Evolutionary conservation across 768 basidiomycete species (phyloP), one percentile per base, ranked within the genome.

Genomic region (Leccinum ochraceum): DNA sequence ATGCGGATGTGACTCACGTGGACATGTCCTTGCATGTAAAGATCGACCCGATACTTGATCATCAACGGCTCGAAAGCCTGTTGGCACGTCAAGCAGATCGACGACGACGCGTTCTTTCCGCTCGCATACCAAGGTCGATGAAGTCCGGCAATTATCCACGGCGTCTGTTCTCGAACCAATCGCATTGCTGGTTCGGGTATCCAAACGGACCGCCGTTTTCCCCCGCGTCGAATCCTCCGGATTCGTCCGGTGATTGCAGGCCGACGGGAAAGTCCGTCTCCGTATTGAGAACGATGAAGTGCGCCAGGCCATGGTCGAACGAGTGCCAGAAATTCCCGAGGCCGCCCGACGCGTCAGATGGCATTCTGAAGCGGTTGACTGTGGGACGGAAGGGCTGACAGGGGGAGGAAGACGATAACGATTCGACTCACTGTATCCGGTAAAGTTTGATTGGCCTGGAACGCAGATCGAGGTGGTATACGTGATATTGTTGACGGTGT

Each of bases 261-360:
- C 71, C 69, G 8, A 34, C 44, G 1, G 67, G 71, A n/a, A 73
- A 49, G 30, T 72, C 71, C 0, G 71, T 72, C 56, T 72, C 71
- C 2, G 51, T 56, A 20, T 73, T 50, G 51, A 73, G 8, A 2
- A 67, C 10, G 60, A 72, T 42, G 22, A 72, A 72, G 53, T 72
- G 71, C n/a, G 67, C 71, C 17, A 73, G 67, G 44, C 69, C 69
- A 16, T 73, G 65, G 56, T 72, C 63, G 20, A 69, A 72, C 16
- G 71, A 72, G 60, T 72, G 71, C 71, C 71, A 73, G 30, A 73
- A 69, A 36, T 72, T 73, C 6, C 71, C 57, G 16, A 67, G 36
- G 5, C 71, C 67, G 11, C 69, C 66, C 9, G 71, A 71, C 42
- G 63, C 71, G 0, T 62, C 61, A 14, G 69, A 67, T 13, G 71